Evolutionary conservation across 2,329 filamentous ascomycete species (phyloP).

Genomic region (Periconia sp.): DNA sequence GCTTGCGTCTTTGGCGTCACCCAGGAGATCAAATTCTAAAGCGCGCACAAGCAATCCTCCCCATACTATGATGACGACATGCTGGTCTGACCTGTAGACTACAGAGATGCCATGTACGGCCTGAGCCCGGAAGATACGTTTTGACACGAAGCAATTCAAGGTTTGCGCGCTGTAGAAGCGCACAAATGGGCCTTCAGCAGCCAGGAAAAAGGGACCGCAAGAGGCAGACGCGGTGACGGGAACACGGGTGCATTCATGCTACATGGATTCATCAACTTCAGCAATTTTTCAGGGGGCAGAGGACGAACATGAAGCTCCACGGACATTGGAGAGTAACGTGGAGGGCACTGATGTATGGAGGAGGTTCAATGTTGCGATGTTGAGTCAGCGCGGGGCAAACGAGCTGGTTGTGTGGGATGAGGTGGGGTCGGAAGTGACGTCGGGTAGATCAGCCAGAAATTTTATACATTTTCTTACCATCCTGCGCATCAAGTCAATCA

Average conservation of each 20-base stretch:
- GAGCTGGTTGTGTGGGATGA: not conserved
- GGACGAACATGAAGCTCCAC: constrained; percentile 34
- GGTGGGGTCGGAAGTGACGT: constrained; percentile 17
- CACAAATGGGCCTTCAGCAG: constrained; percentile 48
- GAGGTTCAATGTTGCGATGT: constrained; percentile 22
- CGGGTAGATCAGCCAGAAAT: constrained; percentile 17
- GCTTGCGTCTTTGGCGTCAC: constrained; percentile 23
- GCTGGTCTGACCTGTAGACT: constrained; percentile 18
- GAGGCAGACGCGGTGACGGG: constrained; percentile 51
- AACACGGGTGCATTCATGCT: constrained; percentile 44
- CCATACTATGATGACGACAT: constrained; percentile 38
- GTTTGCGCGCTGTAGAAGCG: constrained; percentile 38
- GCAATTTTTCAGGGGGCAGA: not conserved
- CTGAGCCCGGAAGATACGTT: constrained; percentile 66
- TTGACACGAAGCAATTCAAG: constrained; percentile 26
- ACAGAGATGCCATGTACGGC: constrained; percentile 72
- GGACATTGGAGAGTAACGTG: constrained; percentile 36
- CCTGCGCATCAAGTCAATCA: not conserved
- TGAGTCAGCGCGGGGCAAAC: constrained; percentile 36
- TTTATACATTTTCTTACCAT: constrained; percentile 15
- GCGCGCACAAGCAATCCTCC: constrained; percentile 52
- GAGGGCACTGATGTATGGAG: constrained; percentile 7
- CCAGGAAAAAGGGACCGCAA: constrained; percentile 40
- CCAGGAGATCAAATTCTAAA: constrained; percentile 21
- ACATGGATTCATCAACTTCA: constrained; percentile 3